phyloP scores from a whole-genome alignment of 2,329 filamentous ascomycete species.

The Fonsecaea monophora region DNA sequence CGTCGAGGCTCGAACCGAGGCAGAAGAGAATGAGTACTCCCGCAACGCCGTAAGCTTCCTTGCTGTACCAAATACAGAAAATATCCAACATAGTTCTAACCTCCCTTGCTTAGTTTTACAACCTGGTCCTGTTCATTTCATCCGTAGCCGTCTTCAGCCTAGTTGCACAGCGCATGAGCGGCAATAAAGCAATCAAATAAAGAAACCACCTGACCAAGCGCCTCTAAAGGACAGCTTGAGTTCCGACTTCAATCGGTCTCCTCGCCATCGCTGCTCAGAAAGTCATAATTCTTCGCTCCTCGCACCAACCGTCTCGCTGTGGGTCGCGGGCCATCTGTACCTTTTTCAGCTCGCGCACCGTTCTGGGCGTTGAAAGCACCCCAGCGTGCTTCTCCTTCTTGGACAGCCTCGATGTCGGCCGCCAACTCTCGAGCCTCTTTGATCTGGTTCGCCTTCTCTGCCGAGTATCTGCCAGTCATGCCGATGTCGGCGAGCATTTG shows the following conservation, averaged over 20 bases:
- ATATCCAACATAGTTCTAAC: slow-evolving; percentile 4
- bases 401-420: slow-evolving; percentile 82
- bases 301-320: slow-evolving; percentile 51
- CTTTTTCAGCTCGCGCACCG: slow-evolving; percentile 41
- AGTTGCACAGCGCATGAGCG: slow-evolving; percentile 81
- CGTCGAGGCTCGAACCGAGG: slow-evolving; percentile 89
- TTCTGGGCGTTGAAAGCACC: slow-evolving; percentile 61
- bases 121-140: slow-evolving; percentile 93
- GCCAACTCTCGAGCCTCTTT: slow-evolving; percentile 84
- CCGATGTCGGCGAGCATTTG: slow-evolving; percentile 79
- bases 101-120: slow-evolving; percentile 77
- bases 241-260: slow-evolving; percentile 54
- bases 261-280: slow-evolving; percentile 73
- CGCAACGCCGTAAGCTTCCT: slow-evolving; percentile 76
- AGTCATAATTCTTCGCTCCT: slow-evolving; percentile 58
- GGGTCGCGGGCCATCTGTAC: slow-evolving; percentile 42
- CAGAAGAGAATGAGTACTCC: slow-evolving; percentile 93
- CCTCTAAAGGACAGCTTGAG: too few relatives aligned
- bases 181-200: slow-evolving; percentile 48
- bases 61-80: not conserved
- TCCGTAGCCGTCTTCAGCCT: slow-evolving; percentile 94
- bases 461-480: slow-evolving; percentile 87
- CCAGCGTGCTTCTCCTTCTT: slow-evolving; percentile 81
- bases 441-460: slow-evolving; percentile 82
- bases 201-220: not conserved